phyloP scores from a whole-genome alignment of 2,329 filamentous ascomycete genomes.

The Xylaria digitata region DNA sequence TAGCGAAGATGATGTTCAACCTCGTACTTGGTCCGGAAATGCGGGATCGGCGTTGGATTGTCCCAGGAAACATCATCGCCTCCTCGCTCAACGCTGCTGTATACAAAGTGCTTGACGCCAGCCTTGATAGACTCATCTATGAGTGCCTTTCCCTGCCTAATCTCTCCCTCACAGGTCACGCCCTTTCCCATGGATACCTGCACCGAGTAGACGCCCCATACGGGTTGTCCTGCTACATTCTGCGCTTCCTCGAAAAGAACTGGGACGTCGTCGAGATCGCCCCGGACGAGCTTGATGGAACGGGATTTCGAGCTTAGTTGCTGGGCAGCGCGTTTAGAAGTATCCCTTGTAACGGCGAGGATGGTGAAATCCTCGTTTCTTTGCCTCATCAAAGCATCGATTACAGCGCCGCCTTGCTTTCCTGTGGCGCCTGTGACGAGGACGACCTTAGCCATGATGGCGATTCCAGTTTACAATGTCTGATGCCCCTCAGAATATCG shows the following conservation, averaged over 20 bases:
- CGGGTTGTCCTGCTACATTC: conserved; percentile 45
- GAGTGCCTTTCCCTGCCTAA: conserved; percentile 66
- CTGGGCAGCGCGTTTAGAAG: conserved; percentile 59
- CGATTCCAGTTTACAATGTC: background rate
- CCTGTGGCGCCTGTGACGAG: conserved; percentile 62
- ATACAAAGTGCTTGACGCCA: conserved; percentile 70
- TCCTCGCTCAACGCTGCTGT: conserved; percentile 72
- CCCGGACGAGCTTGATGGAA: conserved; percentile 57
- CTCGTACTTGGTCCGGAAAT: conserved; percentile 70
- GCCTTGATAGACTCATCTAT: conserved; percentile 67
- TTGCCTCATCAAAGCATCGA: conserved; percentile 54
- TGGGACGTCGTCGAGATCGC: conserved; percentile 64
- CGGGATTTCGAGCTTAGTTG: conserved; percentile 56
- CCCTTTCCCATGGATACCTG: conserved; percentile 52
- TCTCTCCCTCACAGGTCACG: conserved; percentile 53
- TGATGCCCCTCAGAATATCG: background rate
- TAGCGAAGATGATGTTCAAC: conserved; percentile 72
- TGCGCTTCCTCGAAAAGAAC: conserved; percentile 58
- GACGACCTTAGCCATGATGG: conserved; percentile 50
- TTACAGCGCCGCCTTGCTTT: conserved; percentile 59
- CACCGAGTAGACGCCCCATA: conserved; percentile 73
- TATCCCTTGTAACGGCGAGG: conserved; percentile 69
- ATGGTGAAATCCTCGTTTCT: conserved; percentile 52
- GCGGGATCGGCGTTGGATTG: conserved; percentile 66
- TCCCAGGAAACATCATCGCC: conserved; percentile 62